Conservation (phyloP, 225 moss, liverwort and hornwort genomes). For the Rhytidiadelphus loreus region DNA sequence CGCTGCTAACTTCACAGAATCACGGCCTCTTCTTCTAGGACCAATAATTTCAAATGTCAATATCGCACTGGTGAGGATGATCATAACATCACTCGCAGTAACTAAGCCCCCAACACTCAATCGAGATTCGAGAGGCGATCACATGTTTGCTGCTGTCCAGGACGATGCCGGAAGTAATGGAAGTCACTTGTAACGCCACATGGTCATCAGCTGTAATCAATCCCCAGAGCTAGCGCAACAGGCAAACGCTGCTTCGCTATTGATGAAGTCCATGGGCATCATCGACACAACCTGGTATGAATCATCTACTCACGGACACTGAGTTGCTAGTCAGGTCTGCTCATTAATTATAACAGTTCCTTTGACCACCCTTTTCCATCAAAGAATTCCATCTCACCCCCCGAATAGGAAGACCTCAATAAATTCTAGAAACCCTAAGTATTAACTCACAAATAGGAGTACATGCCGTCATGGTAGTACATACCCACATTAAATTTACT, state of each 20-base stretch:
- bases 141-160: slow-evolving; percentile 4
- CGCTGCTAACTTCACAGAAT: not conserved
- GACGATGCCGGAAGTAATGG: slow-evolving; percentile 21
- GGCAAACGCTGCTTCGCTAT: not conserved
- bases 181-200: slow-evolving; percentile 21
- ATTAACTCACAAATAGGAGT: not conserved
- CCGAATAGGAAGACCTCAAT: not conserved
- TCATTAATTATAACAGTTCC: not conserved
- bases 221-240: not conserved
- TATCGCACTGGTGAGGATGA: not conserved
- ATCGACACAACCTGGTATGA: not conserved
- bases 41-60: slow-evolving; percentile 8
- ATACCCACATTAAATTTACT: not conserved
- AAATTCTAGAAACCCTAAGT: not conserved
- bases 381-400: not conserved
- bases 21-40: not conserved
- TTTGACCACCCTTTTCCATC: not conserved
- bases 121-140: not conserved
- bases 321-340: not conserved
- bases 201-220: not conserved
- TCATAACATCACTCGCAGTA: not conserved
- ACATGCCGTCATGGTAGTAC: not conserved
- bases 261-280: not conserved
- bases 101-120: not conserved
- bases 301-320: slow-evolving; percentile 8